phyloP scores from a whole-genome alignment of 768 basidiomycete species.

The Pulveroboletus ravenelii region DNA sequence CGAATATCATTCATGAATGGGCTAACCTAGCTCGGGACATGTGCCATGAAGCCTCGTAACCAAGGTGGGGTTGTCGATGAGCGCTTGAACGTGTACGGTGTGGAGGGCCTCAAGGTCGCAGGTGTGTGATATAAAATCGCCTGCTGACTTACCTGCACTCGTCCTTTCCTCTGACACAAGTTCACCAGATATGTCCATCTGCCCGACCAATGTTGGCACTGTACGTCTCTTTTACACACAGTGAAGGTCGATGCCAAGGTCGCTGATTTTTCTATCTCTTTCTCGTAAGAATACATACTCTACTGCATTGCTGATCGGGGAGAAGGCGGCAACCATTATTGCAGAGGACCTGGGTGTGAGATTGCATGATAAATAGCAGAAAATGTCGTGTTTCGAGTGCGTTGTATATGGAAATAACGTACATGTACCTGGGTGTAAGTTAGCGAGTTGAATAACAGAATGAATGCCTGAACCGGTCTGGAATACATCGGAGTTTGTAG shows the following conservation, averaged over 20 bases:
- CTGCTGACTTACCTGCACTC: too few species aligned
- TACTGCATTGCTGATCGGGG: constrained; percentile 45
- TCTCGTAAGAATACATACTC: constrained; percentile 37
- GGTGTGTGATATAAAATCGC: constrained; percentile 31
- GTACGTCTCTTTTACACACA: constrained; percentile 2
- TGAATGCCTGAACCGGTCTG: too few species aligned
- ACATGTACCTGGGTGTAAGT: too few species aligned
- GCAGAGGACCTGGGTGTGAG: constrained; percentile 40
- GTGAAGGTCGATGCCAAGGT: neutral
- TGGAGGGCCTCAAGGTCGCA: constrained; percentile 55
- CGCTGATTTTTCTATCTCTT: neutral
- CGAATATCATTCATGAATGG: neutral
- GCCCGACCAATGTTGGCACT: constrained; percentile 22
- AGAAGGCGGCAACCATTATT: constrained; percentile 59
- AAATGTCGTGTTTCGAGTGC: too few species aligned
- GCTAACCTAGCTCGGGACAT: constrained; percentile 52
- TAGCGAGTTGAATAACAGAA: too few species aligned
- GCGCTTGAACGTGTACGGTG: constrained; percentile 58
- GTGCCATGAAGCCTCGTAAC: constrained; percentile 61
- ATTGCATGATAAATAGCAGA: too few species aligned
- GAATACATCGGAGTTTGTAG: too few species aligned
- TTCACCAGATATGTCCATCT: constrained; percentile 29
- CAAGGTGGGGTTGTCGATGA: constrained; percentile 60
- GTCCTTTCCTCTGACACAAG: too few species aligned
- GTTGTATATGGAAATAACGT: too few species aligned